phyloP scores from a whole-genome alignment of 169 alveolate species.

The Plasmodium falciparum region DNA sequence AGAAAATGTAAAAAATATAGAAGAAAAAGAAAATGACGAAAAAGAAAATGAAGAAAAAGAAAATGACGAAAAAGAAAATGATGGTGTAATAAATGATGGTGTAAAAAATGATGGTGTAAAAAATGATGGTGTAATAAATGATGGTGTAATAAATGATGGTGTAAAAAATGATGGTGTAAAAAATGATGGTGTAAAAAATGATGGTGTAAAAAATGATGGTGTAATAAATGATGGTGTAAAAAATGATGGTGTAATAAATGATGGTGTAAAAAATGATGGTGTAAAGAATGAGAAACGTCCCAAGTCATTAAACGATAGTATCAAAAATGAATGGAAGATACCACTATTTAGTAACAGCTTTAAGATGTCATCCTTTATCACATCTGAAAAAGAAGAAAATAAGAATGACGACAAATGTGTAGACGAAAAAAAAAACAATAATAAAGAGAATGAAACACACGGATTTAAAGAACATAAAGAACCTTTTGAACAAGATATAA shows the following conservation, averaged over 20 bases:
- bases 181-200: neutral
- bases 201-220: neutral
- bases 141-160: slow-evolving; percentile 6
- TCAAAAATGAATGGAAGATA: neutral
- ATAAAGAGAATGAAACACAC: neutral
- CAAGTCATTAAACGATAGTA: neutral
- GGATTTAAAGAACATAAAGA: too few relatives aligned
- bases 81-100: neutral
- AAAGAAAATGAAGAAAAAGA: neutral
- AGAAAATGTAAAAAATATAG: neutral
- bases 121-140: neutral
- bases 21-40: slow-evolving; percentile 7
- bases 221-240: neutral
- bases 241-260: neutral
- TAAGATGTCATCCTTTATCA: too few relatives aligned
- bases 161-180: neutral
- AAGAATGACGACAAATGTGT: neutral
- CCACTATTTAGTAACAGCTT: too few relatives aligned
- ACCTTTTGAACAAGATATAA: too few relatives aligned
- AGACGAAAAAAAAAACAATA: neutral
- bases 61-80: neutral
- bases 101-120: neutral
- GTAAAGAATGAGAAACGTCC: neutral
- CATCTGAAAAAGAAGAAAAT: slow-evolving; percentile 1
- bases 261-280: neutral